Base-by-base conservation (phyloP, 169 alveolate genomes). In the Toxoplasma gondii region DNA sequence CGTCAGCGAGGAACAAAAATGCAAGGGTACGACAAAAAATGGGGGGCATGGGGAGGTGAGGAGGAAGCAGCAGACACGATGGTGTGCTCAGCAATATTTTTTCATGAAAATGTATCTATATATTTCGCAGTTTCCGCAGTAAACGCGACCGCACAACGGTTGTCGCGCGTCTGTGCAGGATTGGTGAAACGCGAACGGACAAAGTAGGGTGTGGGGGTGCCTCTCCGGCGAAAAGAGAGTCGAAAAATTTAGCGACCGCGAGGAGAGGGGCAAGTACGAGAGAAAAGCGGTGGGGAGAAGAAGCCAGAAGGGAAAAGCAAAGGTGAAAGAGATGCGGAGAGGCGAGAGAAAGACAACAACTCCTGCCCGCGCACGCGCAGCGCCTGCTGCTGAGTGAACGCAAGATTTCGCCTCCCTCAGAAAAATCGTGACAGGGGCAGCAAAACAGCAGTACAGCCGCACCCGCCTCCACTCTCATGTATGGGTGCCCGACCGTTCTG, bases 321-420 rank as follows among this genome's bases (percentile, higher is more conserved):
- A 19, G 84, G 84, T 16, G 43, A n/a, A 36, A 74, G 44, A 74
- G 84, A 36, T 36, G 43, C 39, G 44, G 84, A 74, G n/a, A 74
- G 84, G n/a, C 39, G 12, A 74, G 84, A 74, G 84, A 36, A 74
- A 74, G 84, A 31, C 84, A 36, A 31, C 84, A 74, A 36, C 49
- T 74, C 49, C 84, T 64, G 74, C 29, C 74, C 74, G 74, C 74
- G 74, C 74, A 4, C 74, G 74, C 74, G 74, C 74, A 64, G 74
- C 74, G 74, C 74, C 74, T 64, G 74, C 74, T 64, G 74, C 74
- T 64, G 22, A 7, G 29, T 64, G 74, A 64, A 64, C 74, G 74
- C 74, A 64, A 64, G 74, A 64, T 64, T 64, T 31, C 34, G 24
- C 67, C 67, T 53, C 67, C n/a, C 74, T 7, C 9, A 64, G 74